phyloP scores from a whole-genome alignment of 164 flowering plant genomes.

The Tetrastigma voinierianum region DNA sequence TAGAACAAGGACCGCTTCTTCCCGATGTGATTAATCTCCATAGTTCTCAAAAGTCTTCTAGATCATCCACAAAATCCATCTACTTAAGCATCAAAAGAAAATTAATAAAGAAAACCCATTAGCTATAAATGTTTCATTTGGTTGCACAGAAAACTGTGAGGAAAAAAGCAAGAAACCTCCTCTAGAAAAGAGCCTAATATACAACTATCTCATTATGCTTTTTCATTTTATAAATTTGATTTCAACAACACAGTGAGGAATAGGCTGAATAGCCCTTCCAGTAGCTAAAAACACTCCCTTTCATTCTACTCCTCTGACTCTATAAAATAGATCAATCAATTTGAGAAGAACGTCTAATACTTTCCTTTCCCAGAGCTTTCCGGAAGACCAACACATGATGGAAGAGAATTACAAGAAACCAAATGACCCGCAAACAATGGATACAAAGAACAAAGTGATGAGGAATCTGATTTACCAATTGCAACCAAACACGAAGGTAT shows the following conservation, averaged over 20 bases:
- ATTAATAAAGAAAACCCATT: not conserved
- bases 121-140: not conserved
- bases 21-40: slow-evolving; percentile 78
- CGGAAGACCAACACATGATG: too few relatives aligned
- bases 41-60: slow-evolving; percentile 50
- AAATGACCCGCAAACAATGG: not conserved
- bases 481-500: slow-evolving; percentile 86
- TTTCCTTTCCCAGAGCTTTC: too few relatives aligned
- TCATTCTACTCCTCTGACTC: too few relatives aligned
- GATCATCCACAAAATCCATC: slow-evolving; percentile 96
- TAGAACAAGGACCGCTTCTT: slow-evolving; percentile 65
- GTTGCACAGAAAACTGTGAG: not conserved
- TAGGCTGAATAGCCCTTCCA: too few relatives aligned
- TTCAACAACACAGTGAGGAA: too few relatives aligned
- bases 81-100: slow-evolving; percentile 14
- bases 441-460: not conserved
- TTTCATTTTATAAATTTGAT: too few relatives aligned
- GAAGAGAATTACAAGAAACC: not conserved
- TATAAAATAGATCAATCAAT: too few relatives aligned
- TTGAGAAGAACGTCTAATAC: too few relatives aligned
- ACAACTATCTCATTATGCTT: too few relatives aligned
- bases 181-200: not conserved
- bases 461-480: slow-evolving; percentile 53
- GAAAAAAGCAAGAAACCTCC: not conserved
- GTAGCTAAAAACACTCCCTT: too few relatives aligned